Evolutionary conservation across 257 asterid genomes (phyloP).

Genomic region (Solanum dulcamara): DNA sequence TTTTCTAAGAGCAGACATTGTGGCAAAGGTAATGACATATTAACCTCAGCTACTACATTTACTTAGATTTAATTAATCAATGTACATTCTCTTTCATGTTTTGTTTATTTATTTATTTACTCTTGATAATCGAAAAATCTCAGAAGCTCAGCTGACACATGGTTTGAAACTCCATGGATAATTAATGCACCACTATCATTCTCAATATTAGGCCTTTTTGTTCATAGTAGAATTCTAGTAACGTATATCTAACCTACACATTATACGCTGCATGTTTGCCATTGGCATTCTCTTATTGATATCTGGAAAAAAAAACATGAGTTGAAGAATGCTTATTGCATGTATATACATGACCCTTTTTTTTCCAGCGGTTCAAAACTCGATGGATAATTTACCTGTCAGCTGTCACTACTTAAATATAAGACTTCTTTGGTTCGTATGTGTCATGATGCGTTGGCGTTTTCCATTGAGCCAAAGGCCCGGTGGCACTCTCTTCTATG

Average conservation of each 20-base stretch:
- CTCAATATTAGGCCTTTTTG: not conserved
- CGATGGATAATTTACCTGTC: not conserved
- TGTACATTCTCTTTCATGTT: not conserved
- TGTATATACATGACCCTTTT: not conserved
- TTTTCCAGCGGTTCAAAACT: not conserved
- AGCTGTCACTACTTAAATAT: not conserved
- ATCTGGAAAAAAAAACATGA: not conserved
- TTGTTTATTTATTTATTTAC: not conserved
- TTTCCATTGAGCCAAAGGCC: not conserved
- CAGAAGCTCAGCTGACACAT: not conserved
- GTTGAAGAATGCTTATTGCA: not conserved
- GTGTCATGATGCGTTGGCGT: not conserved
- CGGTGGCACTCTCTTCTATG: not conserved
- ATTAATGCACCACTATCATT: not conserved
- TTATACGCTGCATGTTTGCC: rapidly evolving
- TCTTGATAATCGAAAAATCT: not conserved
- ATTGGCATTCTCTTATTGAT: not conserved
- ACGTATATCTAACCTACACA: not conserved
- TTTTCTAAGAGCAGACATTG: slow-evolving; percentile 3
- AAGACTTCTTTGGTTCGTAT: not conserved
- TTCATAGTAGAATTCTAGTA: not conserved
- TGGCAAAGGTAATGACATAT: slow-evolving; percentile 10
- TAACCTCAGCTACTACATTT: not conserved
- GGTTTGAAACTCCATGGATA: not conserved
- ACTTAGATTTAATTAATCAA: not conserved